phyloP scores from a whole-genome alignment of 78 protist genomes.

The Dictyostelium purpureum region DNA sequence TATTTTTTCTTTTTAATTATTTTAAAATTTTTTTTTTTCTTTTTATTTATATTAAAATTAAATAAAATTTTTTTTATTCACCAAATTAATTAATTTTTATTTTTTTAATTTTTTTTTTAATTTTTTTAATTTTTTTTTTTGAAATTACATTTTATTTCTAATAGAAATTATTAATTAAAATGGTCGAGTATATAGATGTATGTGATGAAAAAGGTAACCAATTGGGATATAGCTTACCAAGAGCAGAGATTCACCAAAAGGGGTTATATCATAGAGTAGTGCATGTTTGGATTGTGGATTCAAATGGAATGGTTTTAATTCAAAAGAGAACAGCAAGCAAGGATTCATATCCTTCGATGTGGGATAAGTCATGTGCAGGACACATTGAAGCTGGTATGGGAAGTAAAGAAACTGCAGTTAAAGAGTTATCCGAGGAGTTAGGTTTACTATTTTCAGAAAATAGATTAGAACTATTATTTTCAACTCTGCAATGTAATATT shows the following conservation, averaged over 20 bases:
- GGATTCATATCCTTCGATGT: conserved; percentile 31
- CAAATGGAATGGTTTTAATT: conserved; percentile 18
- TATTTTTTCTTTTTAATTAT: too few relatives aligned
- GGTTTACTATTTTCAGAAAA: conserved; percentile 23
- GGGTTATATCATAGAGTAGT: conserved; percentile 45
- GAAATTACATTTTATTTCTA: too few relatives aligned
- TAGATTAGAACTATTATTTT: conserved; percentile 19
- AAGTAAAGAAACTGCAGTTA: conserved; percentile 24
- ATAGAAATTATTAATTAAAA: too few relatives aligned
- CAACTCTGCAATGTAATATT: not conserved
- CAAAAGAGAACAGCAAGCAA: conserved; percentile 21
- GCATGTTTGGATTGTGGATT: conserved; percentile 40
- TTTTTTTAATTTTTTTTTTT: too few relatives aligned
- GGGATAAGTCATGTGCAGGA: conserved; percentile 81
- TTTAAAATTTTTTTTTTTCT: too few relatives aligned
- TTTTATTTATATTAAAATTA: too few relatives aligned
- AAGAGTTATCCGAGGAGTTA: conserved; percentile 48
- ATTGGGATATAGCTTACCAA: conserved; percentile 13
- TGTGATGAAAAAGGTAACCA: not conserved
- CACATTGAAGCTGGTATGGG: conserved; percentile 61
- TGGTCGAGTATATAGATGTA: conserved; percentile 3
- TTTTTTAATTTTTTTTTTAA: too few relatives aligned
- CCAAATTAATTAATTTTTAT: too few relatives aligned
- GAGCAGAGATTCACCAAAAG: conserved; percentile 25
- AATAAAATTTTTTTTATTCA: too few relatives aligned